These are phyloP conservation scores for Daldinia sp. DNA, from an alignment of 2,329 filamentous ascomycete species.

Conservation along the genomic window DNA sequence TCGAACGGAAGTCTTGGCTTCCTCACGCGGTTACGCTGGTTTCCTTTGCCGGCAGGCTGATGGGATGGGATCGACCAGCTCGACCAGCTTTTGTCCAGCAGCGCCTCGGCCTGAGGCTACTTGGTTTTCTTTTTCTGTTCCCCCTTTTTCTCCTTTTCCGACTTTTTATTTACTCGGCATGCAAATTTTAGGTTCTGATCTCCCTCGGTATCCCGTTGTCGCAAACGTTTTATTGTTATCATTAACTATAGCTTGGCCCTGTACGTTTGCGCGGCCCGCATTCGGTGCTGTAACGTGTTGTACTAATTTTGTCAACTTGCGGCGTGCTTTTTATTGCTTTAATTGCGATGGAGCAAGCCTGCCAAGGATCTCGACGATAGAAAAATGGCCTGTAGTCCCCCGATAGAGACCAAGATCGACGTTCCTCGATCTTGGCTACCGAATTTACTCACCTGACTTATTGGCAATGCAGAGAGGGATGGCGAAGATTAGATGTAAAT, in stretches of 20 bases:
- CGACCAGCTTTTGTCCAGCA: constrained; percentile 13
- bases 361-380: constrained; percentile 25
- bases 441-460: background rate
- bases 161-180: background rate
- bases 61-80: constrained; percentile 9
- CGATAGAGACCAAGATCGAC: constrained; percentile 23
- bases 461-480: constrained; percentile 13
- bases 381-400: constrained; percentile 17
- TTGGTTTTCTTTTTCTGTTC: constrained; percentile 5
- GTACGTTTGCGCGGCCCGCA: constrained; percentile 6
- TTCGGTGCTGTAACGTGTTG: background rate
- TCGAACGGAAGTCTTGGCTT: constrained; percentile 17
- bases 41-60: constrained; percentile 20
- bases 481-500: constrained; percentile 13
- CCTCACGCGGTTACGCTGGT: background rate
- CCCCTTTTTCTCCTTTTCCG: background rate
- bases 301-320: background rate
- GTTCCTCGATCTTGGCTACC: constrained; percentile 24
- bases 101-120: constrained; percentile 18
- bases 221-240: constrained; percentile 5
- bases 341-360: constrained; percentile 17
- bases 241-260: constrained; percentile 29
- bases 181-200: constrained; percentile 23
- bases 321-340: background rate
- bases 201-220: constrained; percentile 28